A percentile compares a stretch with the other conserved stretches of the same genome.
Conservation (phyloP, 2,329 filamentous ascomycete genomes). For the Cryphonectria naterciae region DNA sequence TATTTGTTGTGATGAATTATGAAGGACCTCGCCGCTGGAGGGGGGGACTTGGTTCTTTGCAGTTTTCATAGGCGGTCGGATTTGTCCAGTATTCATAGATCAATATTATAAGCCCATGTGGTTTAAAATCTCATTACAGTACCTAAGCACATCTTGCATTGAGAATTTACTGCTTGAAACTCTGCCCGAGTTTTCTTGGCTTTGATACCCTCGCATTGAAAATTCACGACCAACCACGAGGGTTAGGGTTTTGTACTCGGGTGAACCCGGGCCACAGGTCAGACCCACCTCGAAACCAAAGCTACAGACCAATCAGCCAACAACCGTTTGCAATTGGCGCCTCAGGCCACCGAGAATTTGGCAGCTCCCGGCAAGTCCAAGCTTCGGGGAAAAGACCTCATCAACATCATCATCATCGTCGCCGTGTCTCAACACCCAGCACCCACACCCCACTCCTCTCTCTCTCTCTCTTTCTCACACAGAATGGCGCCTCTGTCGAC, state of each 20-base stretch:
- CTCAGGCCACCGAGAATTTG: slow-evolving; percentile 31
- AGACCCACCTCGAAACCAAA: slow-evolving; percentile 12
- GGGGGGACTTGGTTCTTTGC: not conserved
- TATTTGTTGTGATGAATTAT: not conserved
- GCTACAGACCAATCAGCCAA: slow-evolving; percentile 26
- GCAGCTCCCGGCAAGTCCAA: slow-evolving; percentile 31
- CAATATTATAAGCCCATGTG: not conserved
- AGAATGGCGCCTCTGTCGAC: slow-evolving; percentile 71
- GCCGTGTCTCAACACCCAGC: slow-evolving; percentile 31
- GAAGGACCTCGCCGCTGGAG: not conserved
- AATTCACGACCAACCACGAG: not conserved
- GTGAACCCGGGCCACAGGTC: not conserved
- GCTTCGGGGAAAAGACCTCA: slow-evolving; percentile 54
- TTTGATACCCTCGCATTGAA: not conserved
- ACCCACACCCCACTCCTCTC: slow-evolving; percentile 36
- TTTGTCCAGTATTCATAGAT: not conserved
- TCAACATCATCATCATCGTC: slow-evolving; percentile 41
- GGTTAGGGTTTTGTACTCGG: slow-evolving; percentile 4
- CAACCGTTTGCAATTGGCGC: slow-evolving; percentile 28
- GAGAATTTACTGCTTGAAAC: not conserved
- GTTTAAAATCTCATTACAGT: not conserved
- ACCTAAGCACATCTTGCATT: not conserved
- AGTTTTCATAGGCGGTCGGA: not conserved
- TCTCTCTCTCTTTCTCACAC: slow-evolving; percentile 29
- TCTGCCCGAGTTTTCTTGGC: not conserved